Base-by-base conservation (phyloP, 2,329 filamentous ascomycete species). In the Tolypocladium tropicale region DNA sequence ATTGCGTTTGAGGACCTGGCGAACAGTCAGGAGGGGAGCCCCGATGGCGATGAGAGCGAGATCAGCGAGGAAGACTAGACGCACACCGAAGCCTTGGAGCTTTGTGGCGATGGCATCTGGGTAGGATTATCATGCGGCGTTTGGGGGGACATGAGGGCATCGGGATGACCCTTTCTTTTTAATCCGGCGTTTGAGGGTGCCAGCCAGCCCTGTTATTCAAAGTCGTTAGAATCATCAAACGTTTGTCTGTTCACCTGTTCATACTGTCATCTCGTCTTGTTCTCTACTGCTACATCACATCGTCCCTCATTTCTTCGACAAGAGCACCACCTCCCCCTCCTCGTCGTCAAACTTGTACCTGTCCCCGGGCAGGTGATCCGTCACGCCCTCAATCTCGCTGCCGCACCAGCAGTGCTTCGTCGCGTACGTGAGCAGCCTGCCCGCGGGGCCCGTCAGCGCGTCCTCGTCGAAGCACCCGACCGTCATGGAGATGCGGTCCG, bases 61-160 rank as follows among this genome's bases (percentile, higher is more conserved):
- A 82, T 86, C 55, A 86, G 83, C 61, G 83, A 86, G 65, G 83
- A 86, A 66, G 83, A 86, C 65, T 86, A 70, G 60, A 30, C 10
- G 10, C 16, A 2, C 28, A 2, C 14, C 3, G 46, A 30, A n/a
- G 25, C 25, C 43, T n/a, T 18, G 43, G 43, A 30, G 25, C 11
- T 2, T 28, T 23, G 18, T 4, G 18, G 25, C 25, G 3, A 48
- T n/a, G 28, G 12, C n/a, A 5, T n/a, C 25, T 7, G 28, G 6
- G 18, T 32, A 32, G 43, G 25, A 49, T 5, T n/a, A 4, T 33
- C 10, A 32, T 25, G 25, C 37, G 34, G 52, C 34, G 41, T 30
- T 43, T 50, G 52, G 51, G 41, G 33, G 18, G 32, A 12, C 43
- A n/a, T 12, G 14, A 28, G 23, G 14, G 6, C 16, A 21, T 12